Evolutionary conservation across 2,329 filamentous ascomycete species (phyloP).

Genomic region (Colletotrichum chlorophyti): DNA sequence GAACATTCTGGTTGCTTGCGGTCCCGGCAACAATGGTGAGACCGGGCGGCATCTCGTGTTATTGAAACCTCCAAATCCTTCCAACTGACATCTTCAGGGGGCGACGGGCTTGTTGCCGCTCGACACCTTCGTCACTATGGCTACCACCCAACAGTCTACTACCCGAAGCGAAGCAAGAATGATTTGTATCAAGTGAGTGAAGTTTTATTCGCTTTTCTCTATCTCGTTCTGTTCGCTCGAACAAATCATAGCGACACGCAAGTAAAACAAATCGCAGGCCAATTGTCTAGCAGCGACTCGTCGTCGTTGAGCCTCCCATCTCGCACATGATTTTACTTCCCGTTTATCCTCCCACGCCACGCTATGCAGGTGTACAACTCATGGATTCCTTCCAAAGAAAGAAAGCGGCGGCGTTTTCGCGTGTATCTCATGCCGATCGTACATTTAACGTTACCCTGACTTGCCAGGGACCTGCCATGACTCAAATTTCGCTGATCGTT

Average conservation of each 20-base stretch:
- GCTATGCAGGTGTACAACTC: slow-evolving; percentile 18
- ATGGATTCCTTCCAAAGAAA: slow-evolving; percentile 4
- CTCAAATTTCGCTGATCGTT: slow-evolving; percentile 36
- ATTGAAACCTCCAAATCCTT: slow-evolving; percentile 18
- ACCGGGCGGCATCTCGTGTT: slow-evolving; percentile 17
- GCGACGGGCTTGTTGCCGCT: slow-evolving; percentile 93
- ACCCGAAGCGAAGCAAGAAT: slow-evolving; percentile 89
- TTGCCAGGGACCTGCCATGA: background rate
- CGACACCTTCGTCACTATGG: slow-evolving; percentile 92
- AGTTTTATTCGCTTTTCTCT: slow-evolving; percentile 14
- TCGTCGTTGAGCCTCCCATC: slow-evolving; percentile 8
- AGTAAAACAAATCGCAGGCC: no score
- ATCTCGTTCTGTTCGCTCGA: slow-evolving; percentile 8
- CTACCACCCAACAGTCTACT: slow-evolving; percentile 88
- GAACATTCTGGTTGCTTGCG: slow-evolving; percentile 86
- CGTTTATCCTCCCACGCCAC: slow-evolving; percentile 1
- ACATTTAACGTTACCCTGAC: background rate
- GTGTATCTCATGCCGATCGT: slow-evolving; percentile 3
- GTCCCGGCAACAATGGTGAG: slow-evolving; percentile 76
- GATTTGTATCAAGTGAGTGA: slow-evolving; percentile 80
- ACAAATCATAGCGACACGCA: no score
- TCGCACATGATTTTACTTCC: background rate
- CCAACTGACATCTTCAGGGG: slow-evolving; percentile 61
- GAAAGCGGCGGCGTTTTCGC: slow-evolving; percentile 13
- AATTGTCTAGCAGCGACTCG: slow-evolving; percentile 18